A percentile compares a stretch with the other conserved stretches of the same genome.
These are phyloP conservation scores for Penicillium daleae DNA, from an alignment of 495 filamentous ascomycete genomes.

Conservation along the genomic window DNA sequence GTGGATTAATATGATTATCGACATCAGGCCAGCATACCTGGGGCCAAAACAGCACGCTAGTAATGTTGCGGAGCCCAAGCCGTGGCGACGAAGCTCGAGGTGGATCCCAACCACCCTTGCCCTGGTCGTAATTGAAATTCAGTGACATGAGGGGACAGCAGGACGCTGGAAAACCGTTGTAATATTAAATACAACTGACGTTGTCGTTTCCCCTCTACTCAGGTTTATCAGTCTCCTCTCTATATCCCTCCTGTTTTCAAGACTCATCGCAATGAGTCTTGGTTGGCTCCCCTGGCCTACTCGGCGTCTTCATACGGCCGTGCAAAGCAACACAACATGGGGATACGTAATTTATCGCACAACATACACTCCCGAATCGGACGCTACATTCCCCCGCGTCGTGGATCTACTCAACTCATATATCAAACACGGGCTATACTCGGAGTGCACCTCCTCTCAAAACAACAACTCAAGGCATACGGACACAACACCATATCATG, in stretches of 20 bases:
- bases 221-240: not conserved
- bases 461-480: not conserved
- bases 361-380: slow-evolving; percentile 10
- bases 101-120: not conserved
- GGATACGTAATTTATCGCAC: slow-evolving; percentile 16
- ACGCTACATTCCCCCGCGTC: slow-evolving; percentile 1
- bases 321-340: slow-evolving; percentile 8
- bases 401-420: slow-evolving; percentile 10
- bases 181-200: not conserved
- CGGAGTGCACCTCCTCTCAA: not conserved
- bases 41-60: not conserved
- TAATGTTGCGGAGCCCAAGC: not conserved
- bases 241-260: not conserved
- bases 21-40: not conserved
- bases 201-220: not conserved
- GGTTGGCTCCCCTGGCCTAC: slow-evolving; percentile 7
- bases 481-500: not conserved
- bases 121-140: not conserved
- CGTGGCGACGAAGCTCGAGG: not conserved
- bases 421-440: slow-evolving; percentile 5
- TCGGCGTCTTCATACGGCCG: not conserved
- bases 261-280: not conserved
- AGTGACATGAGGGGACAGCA: not conserved
- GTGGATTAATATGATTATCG: not conserved
- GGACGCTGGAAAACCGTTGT: not conserved